Conservation (phyloP, 306 rosid genomes). For the Trifolium subterraneum region DNA sequence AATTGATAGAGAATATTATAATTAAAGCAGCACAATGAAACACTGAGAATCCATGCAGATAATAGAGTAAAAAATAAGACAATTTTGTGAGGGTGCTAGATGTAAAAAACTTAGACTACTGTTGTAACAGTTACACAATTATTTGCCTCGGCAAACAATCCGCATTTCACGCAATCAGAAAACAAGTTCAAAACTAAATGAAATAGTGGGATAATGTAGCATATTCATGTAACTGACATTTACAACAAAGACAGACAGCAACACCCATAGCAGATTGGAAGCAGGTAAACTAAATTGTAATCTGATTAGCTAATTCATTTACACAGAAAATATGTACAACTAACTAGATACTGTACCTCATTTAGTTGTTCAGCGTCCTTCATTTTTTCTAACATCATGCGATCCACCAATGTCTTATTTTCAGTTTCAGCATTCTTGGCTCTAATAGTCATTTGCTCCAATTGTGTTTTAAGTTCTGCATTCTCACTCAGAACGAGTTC, state of each 20-base stretch:
- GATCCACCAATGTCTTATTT: constrained; percentile 82
- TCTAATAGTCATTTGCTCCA: constrained; percentile 68
- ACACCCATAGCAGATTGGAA: background rate
- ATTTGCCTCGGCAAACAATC: constrained; percentile 1
- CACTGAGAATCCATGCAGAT: constrained; percentile 17
- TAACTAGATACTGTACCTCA: constrained; percentile 60
- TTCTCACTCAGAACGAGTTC: constrained; percentile 79
- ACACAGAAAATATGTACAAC: constrained; percentile 18
- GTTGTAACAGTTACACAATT: constrained; percentile 20
- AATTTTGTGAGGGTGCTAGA: background rate
- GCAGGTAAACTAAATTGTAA: constrained; percentile 1
- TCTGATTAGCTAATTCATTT: constrained; percentile 10
- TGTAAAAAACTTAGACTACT: constrained; percentile 22
- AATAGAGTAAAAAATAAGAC: constrained; percentile 23
- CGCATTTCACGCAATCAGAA: constrained; percentile 21
- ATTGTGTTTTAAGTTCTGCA: constrained; percentile 68
- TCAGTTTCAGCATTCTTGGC: constrained; percentile 84
- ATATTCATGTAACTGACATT: constrained; percentile 13
- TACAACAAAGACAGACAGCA: background rate
- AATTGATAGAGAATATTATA: constrained; percentile 33
- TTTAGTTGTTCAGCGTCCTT: constrained; percentile 96
- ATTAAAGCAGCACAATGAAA: constrained; percentile 12
- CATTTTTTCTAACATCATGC: constrained; percentile 97
- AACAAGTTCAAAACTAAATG: constrained; percentile 6
- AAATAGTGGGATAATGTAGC: background rate